Base-by-base conservation (phyloP, 2,329 filamentous ascomycete species). In the Aspergillus fumigatiaffinis region DNA sequence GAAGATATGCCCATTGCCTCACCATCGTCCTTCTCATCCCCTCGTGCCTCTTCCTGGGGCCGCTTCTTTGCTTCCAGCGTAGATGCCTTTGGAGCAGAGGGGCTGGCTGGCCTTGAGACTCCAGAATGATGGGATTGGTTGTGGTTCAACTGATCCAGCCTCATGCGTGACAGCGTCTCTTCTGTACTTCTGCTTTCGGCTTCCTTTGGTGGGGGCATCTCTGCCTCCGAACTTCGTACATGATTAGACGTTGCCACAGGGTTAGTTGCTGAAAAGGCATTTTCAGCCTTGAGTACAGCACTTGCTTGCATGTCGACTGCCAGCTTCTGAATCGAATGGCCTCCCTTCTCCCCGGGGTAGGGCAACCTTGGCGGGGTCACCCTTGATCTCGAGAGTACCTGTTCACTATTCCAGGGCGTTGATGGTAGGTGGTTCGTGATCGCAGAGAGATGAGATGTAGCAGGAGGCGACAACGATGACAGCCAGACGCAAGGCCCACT, bases 401-500 rank as follows among this genome's bases (percentile, higher is more conserved):
- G 62, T 26, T 71, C 66, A 52, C 58, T 66, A 53, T 67, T 67
- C 57, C 67, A 67, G 58, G 58, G 51, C 49, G 63, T 56, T 35
- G 66, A 56, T 29, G 69, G 65, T 50, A 69, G 65, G 56, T 69
- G 66, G 52, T 64, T 68, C 35, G 66, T 60, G 52, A 71, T 67
- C 50, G 67, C 59, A 60, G 70, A 64, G 23, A 71, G 56, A 59
- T 69, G 66, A 47, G 70, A 71, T 48, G 65, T 63, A 52, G 67
- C 60, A 53, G 69, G 66, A 42, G 69, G 66, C 54, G 68, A 66
- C 58, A 72, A 61, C 46, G 71, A 67, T 47, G 71, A 65, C 55
- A 71, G 60, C 71, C 71, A 73, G 53, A 70, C 67, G 63, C 71
- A 73, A 63, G 70, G 72, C 50, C 71, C 72, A 51, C 66, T 73